A percentile compares a stretch with the other conserved stretches of the same genome.
Evolutionary conservation across 495 filamentous ascomycete species (phyloP).

Genomic region (Aspergillus affinis): DNA sequence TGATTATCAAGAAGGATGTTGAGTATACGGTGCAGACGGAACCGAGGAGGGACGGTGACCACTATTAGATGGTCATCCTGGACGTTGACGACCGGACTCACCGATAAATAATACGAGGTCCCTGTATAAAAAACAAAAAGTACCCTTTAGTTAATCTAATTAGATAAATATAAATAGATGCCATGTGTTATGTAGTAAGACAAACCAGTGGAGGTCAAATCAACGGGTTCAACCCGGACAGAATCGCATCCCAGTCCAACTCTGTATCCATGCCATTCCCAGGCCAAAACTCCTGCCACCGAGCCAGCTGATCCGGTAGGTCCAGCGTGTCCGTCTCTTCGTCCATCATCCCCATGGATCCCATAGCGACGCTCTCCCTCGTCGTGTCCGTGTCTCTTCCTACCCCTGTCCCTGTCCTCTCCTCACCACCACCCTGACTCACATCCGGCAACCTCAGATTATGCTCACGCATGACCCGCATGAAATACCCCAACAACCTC

Average conservation of each 20-base stretch:
- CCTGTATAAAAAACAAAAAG: too few relatives aligned
- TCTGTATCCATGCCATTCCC: neutral
- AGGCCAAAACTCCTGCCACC: neutral
- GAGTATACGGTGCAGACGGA: constrained; percentile 28
- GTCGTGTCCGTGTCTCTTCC: too few relatives aligned
- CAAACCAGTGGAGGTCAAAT: neutral
- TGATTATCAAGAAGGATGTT: constrained; percentile 39
- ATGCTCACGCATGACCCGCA: neutral
- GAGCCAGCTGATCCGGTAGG: neutral
- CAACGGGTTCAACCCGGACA: neutral
- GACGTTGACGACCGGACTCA: too few relatives aligned
- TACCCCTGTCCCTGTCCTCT: neutral
- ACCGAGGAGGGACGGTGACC: neutral
- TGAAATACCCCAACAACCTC: neutral
- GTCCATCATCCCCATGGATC: too few relatives aligned
- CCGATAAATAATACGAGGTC: neutral
- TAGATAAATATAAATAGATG: neutral
- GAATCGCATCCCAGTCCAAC: neutral
- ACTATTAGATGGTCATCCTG: neutral
- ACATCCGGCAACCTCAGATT: neutral
- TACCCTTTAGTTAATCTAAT: neutral
- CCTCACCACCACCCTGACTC: neutral
- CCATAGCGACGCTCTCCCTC: too few relatives aligned
- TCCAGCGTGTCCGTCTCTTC: neutral
- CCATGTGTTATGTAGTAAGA: neutral